Evolutionary conservation across 805 yeast species (phyloP), one percentile per base, ranked within the genome.

Genomic region (Metschnikowia rubicola): DNA sequence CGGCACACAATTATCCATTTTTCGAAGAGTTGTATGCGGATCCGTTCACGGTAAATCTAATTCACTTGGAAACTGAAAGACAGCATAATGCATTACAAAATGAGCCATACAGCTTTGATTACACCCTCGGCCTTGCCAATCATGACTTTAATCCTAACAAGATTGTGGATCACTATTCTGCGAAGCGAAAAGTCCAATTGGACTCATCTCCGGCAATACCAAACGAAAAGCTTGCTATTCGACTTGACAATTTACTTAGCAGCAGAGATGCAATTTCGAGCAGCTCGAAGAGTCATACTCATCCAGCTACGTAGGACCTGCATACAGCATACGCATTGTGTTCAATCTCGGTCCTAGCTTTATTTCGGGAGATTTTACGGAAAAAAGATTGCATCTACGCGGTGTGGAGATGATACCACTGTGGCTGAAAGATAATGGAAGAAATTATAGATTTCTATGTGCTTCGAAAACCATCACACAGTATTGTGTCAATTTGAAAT

Each of bases 81-180:
- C 59, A 56, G 17, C 42, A 45, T 8, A 43, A 32, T 29, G 56
- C 55, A 30, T 39, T 55, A 17, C 49, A 48, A 19, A 49, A 48
- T 17, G 59, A 54, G 34, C 46, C 48, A 11, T 51, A 43, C 30
- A 39, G 44, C 8, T 65, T 65, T 41, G 54, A 62, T 37, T 60
- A 56, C 42, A 43, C 54, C 2, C 41, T 51, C 4, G 71, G 71
- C 2, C 42, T 64, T n/a, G 60, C 59, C 39, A 51, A 51, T 11
- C 54, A 55, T 21, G 74, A 68, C 39, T 68, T 60, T 44, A 59
- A 65, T 48, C 63, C 67, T 1, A 32, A 33, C 10, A 31, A 21
- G 26, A 47, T 55, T 4, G 53, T 55, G 12, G 43, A 48, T n/a
- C 44, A 38, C 21, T 49, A 46, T 15, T 39, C 39, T 19, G 12